A percentile compares a stretch with the other conserved stretches of the same genome.
Evolutionary conservation across 257 asterid species (phyloP).

Genomic region (Penstemon newberryi): DNA sequence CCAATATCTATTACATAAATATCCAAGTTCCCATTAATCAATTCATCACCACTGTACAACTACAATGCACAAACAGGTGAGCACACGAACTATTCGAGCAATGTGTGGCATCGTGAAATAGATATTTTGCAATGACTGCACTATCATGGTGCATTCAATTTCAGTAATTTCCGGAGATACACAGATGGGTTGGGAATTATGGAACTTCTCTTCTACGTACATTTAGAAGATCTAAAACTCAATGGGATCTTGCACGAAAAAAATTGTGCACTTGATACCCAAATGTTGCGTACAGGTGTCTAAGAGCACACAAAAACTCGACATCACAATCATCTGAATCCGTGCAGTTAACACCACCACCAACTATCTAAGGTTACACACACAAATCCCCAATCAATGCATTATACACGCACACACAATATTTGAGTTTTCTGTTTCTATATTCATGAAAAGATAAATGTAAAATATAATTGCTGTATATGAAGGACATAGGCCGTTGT

Average conservation of each 20-base stretch:
- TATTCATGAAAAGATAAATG: no score
- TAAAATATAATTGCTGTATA: no score
- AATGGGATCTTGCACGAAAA: no score
- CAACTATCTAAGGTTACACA: no score
- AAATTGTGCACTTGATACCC: neutral
- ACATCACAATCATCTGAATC: no score
- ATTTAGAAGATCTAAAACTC: neutral
- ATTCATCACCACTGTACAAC: neutral
- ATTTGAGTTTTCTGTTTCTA: no score
- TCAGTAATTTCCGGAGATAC: neutral
- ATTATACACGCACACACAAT: no score
- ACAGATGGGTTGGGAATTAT: neutral
- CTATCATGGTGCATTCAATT: neutral
- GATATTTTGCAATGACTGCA: neutral
- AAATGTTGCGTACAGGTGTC: constrained; percentile 7
- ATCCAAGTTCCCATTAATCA: constrained; percentile 15
- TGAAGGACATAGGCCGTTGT: no score
- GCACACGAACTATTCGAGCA: constrained; percentile 1
- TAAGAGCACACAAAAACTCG: neutral
- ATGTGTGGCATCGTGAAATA: neutral
- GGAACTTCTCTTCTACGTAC: neutral
- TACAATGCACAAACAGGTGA: neutral
- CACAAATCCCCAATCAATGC: no score
- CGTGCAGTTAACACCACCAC: no score
- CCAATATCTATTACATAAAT: constrained; percentile 50